Percentiles rank a stretch among this genome's conserved stretches.
Evolutionary conservation across 2,329 filamentous ascomycete genomes (phyloP).

Genomic region (Magnaporthiopsis rhizophila): DNA sequence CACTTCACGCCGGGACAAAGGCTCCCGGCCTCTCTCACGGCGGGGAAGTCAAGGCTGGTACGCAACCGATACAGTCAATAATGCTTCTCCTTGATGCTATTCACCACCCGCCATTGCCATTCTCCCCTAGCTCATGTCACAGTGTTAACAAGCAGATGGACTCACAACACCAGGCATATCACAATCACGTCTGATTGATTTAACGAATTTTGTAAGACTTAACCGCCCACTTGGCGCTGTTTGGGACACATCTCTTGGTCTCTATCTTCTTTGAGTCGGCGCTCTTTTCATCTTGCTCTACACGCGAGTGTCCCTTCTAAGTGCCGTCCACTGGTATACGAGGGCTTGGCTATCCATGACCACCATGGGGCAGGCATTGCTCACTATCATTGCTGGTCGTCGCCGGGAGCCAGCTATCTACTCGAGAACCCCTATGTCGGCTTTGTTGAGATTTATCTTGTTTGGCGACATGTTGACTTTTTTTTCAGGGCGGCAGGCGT

Average conservation of each 20-base stretch:
- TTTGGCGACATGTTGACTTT: neutral
- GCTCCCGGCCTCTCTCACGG: too few species aligned
- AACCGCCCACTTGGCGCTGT: too few species aligned
- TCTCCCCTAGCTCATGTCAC: neutral
- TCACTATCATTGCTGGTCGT: too few species aligned
- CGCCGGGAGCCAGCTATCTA: too few species aligned
- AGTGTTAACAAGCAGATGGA: neutral
- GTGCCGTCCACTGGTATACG: too few species aligned
- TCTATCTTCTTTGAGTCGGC: neutral
- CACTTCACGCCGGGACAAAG: neutral
- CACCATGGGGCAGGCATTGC: too few species aligned
- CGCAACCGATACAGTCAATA: neutral
- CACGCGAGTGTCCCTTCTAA: neutral
- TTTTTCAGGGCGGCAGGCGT: neutral
- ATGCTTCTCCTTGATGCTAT: neutral
- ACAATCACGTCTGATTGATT: neutral
- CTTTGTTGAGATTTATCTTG: neutral
- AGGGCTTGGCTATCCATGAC: too few species aligned
- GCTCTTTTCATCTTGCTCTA: neutral
- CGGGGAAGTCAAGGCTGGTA: neutral
- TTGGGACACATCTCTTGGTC: neutral
- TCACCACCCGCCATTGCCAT: neutral
- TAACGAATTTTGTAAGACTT: neutral
- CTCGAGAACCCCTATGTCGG: too few species aligned
- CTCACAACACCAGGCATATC: neutral